Percentiles rank a stretch among this genome's conserved stretches.
Evolutionary conservation across 2,329 filamentous ascomycete genomes (phyloP).

Genomic region (Claviceps sp.): DNA sequence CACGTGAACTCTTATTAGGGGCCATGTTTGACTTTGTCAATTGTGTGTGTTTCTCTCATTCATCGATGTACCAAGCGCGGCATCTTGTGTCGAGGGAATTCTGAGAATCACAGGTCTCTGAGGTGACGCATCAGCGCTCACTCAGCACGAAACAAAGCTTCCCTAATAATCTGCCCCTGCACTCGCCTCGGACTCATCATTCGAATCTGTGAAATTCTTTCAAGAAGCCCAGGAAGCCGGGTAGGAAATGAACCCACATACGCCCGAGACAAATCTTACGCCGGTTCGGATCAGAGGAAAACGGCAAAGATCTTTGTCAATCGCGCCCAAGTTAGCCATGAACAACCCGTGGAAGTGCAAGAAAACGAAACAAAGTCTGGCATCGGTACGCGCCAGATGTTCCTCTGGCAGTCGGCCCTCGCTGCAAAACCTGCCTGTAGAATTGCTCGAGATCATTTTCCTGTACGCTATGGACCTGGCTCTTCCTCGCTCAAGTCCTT

Average conservation of each 20-base stretch:
- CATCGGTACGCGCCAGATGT: slow-evolving; percentile 17
- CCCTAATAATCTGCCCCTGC: too few relatives aligned
- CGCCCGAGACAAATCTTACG: slow-evolving; percentile 30
- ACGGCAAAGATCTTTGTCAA: slow-evolving; percentile 15
- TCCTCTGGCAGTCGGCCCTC: slow-evolving; percentile 12
- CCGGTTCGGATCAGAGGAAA: slow-evolving; percentile 36
- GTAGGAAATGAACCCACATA: neutral
- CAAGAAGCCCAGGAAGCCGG: too few relatives aligned
- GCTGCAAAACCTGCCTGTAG: slow-evolving; percentile 30
- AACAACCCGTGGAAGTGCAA: slow-evolving; percentile 4
- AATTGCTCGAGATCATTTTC: slow-evolving; percentile 41
- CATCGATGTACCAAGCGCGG: too few relatives aligned
- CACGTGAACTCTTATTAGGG: too few relatives aligned
- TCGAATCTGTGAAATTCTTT: too few relatives aligned
- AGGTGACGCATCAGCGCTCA: too few relatives aligned
- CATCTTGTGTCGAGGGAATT: too few relatives aligned
- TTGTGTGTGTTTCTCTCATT: too few relatives aligned
- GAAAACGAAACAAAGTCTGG: slow-evolving; percentile 17
- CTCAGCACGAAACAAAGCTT: too few relatives aligned
- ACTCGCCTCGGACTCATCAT: too few relatives aligned
- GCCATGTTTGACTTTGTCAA: too few relatives aligned
- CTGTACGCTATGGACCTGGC: slow-evolving; percentile 34
- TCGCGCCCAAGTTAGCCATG: slow-evolving; percentile 5
- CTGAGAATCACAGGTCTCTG: too few relatives aligned
- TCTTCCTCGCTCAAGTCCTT: slow-evolving; percentile 29